Conservation (phyloP, 768 basidiomycete genomes). For the Dioszegia aurantiaca region DNA sequence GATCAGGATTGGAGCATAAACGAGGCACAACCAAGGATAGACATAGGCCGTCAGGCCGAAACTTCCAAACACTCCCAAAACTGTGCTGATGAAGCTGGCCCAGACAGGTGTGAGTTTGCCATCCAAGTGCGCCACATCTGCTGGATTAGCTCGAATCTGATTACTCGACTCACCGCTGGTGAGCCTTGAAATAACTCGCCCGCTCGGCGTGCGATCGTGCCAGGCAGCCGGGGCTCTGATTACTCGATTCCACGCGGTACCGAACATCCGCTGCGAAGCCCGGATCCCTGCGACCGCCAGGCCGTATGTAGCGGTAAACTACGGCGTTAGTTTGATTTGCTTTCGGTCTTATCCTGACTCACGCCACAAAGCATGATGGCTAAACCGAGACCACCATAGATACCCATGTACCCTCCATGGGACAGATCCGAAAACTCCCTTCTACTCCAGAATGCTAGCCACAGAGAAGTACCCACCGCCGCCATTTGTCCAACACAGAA, state of each 20-base stretch:
- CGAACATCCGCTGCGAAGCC: slow-evolving; percentile 59
- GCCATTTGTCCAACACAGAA: slow-evolving; percentile 58
- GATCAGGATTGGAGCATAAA: slow-evolving; percentile 34
- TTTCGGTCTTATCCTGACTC: not conserved
- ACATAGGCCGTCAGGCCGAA: slow-evolving; percentile 42
- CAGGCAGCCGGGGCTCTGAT: slow-evolving; percentile 64
- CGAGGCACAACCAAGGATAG: slow-evolving; percentile 37
- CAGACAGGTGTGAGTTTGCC: not conserved
- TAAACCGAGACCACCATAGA: slow-evolving; percentile 53
- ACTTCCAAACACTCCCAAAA: slow-evolving; percentile 35
- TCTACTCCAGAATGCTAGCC: slow-evolving; percentile 71
- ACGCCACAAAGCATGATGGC: not conserved
- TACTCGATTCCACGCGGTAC: slow-evolving; percentile 59
- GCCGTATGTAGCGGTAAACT: slow-evolving; percentile 24
- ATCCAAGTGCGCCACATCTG: slow-evolving; percentile 5
- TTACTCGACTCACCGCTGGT: slow-evolving; percentile 30
- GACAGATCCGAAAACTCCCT: slow-evolving; percentile 58
- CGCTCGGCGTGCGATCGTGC: slow-evolving; percentile 64
- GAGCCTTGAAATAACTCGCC: slow-evolving; percentile 44
- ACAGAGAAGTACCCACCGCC: slow-evolving; percentile 63
- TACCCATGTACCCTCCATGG: slow-evolving; percentile 67
- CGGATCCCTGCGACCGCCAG: slow-evolving; percentile 46
- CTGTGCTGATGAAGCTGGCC: slow-evolving; percentile 5
- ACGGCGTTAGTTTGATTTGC: too few species aligned
- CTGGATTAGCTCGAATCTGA: too few species aligned